Base-by-base conservation (phyloP, 192 early-diverging fungal genomes). In the Entomortierella lignicola region DNA sequence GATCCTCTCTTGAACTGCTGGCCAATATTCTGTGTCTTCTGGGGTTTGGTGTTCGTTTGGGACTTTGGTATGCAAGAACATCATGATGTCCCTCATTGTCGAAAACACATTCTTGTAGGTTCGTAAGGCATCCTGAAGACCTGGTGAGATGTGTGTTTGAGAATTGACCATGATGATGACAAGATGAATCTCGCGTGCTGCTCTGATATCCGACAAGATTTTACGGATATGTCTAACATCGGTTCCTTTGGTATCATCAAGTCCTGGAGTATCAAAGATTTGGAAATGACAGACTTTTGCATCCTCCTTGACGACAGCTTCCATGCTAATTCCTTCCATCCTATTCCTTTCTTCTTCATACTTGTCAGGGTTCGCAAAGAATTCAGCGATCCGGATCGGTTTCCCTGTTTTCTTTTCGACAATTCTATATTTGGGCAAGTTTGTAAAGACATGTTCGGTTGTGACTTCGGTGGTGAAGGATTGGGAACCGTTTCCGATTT, bases 41-140 rank as follows among this genome's bases (percentile, higher is more conserved):
- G 57, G 34, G 17, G 37, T 59, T 34, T 59, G 57, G 12, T 59
- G 32, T 41, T 59, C 31, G 23, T 39, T 32, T 6, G n/a, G n/a
- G 20, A 30, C 34, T 41, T 59, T 59, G 13, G 17, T 59, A 59
- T 59, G 57, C 30, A 59, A 29, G 32, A 59, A 59, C 5, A 34
- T 21, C 30, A 59, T 39, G n/a, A 59, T 0, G 11, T 34, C 37
- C 21, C 32, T 21, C 57, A 59, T 59, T 3, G 11, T 20, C 21
- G 57, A 59, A 59, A 59, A 59, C 17, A 59, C 32, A 4, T 34
- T 59, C 21, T 21, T 23, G 26, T 59, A 59, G 2, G 30, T 41
- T 34, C n/a, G 20, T 34, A 59, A 37, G 7, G 37, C 32, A 37
- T 32, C 34, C 21, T 34, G 27, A 30, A 59, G 32, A 15, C 32